phyloP scores from a whole-genome alignment of 2,329 filamentous ascomycete genomes.

The Neofusicoccum parvum region DNA sequence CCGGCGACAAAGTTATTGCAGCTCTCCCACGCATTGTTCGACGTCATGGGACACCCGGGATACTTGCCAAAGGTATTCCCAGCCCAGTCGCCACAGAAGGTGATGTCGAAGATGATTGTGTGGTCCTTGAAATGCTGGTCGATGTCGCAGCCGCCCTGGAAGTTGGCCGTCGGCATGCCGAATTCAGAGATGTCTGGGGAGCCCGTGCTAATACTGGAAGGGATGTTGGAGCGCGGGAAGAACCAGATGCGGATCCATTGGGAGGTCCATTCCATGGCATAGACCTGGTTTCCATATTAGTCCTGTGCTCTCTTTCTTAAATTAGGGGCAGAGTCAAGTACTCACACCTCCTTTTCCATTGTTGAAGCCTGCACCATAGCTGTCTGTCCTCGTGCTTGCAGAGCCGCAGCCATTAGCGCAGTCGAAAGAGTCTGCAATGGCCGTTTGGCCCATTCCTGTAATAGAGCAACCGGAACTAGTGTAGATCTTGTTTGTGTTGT shows the following conservation, averaged over 20 bases:
- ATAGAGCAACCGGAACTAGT: constrained; percentile 25
- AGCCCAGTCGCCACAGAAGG: constrained; percentile 87
- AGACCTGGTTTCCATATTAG: constrained; percentile 32
- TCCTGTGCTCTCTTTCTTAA: too few relatives aligned
- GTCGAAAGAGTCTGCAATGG: constrained; percentile 25
- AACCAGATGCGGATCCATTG: constrained; percentile 30
- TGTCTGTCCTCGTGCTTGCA: constrained; percentile 4
- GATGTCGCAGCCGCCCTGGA: constrained; percentile 49
- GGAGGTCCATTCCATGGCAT: constrained; percentile 31
- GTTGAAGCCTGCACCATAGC: constrained; percentile 28
- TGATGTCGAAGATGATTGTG: constrained; percentile 55
- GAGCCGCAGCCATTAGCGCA: constrained; percentile 29
- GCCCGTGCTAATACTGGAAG: constrained; percentile 46
- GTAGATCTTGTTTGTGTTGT: constrained; percentile 24
- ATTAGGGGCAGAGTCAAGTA: background rate
- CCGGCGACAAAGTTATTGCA: constrained; percentile 29
- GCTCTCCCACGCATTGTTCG: constrained; percentile 27
- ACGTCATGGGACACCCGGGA: constrained; percentile 50
- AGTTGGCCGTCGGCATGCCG: constrained; percentile 65
- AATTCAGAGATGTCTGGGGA: constrained; percentile 63
- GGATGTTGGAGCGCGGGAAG: constrained; percentile 31
- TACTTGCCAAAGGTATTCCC: constrained; percentile 64
- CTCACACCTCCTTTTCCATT: constrained; percentile 32
- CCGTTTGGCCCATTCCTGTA: constrained; percentile 22
- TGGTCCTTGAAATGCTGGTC: constrained; percentile 41